Base-by-base conservation (phyloP, 305 asterid genomes). In the Petunia hybrid region DNA sequence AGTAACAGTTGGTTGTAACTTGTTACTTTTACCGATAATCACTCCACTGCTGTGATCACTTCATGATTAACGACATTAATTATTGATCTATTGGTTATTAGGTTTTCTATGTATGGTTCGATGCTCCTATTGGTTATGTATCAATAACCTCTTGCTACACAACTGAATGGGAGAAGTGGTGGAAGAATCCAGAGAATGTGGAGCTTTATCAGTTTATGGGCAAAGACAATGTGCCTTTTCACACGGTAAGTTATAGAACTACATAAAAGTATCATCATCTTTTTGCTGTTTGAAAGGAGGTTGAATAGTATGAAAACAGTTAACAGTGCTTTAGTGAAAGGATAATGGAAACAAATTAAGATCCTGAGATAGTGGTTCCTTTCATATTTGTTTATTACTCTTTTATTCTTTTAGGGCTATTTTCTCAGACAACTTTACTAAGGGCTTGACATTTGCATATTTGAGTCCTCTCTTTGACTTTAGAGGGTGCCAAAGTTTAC, bases 31-130 rank as follows among this genome's bases (percentile, higher is more conserved):
- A 45, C 59, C 9, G 76, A 45, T 69, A 45, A 9, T 45, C 45
- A 43, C 16, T 12, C 57, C 76, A 43, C 76, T 69, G 57, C 8
- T 56, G 62, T 56, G 14, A 56, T 56, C 62, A 56, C 14, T 56
- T 56, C 62, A 43, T 69, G 76, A 1, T 68, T 22, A 69, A 69
- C 45, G 39, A 22, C 8, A 5, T 43, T 45, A 45, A 16, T 68
- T 68, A 9, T 68, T 68, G 56, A 42, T 68, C 39, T 68, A 68
- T 68, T 45, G 55, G 77, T 45, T 16, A 70, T 45, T 70, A 92
- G 97, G 97, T 92, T 39, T 92, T 92, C 87, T 92, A 90, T 69
- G 97, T 91, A 55, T 91, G 95, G 97, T 92, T 90, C 82, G 97
- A 92, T 84, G 95, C 97, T 61, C 97, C 97, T 41, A 91, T 92